Conservation (phyloP, 1,284 basidiomycete genomes). For the Tremellales sp. region DNA sequence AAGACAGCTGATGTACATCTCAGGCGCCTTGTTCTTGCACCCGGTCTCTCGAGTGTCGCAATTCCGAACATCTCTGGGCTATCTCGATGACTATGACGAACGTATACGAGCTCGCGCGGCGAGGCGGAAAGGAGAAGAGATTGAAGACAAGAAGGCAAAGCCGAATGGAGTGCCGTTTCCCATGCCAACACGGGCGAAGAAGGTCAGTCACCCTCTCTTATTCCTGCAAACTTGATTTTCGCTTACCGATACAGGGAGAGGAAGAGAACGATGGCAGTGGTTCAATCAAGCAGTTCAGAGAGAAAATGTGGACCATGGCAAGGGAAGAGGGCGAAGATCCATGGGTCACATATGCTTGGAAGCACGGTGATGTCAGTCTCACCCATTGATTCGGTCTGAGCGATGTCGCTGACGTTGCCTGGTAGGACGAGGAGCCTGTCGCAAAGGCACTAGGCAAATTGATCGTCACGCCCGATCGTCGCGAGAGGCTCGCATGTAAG, state of each 20-base stretch:
- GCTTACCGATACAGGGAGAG: conserved; percentile 19
- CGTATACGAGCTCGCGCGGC: conserved; percentile 4
- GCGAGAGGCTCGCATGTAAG: conserved; percentile 31
- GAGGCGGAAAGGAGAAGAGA: conserved; percentile 10
- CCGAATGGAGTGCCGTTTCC: neutral
- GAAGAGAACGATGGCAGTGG: conserved; percentile 45
- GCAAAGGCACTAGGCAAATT: conserved; percentile 26
- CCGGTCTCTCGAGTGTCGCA: conserved; percentile 38
- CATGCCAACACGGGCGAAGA: neutral
- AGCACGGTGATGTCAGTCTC: conserved; percentile 14
- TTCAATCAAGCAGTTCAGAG: conserved; percentile 45
- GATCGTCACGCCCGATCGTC: conserved; percentile 29
- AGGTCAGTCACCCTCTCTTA: neutral
- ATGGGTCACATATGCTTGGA: conserved; percentile 44
- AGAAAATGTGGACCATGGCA: conserved; percentile 42
- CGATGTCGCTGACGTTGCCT: neutral
- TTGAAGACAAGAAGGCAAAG: neutral
- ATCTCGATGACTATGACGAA: conserved; percentile 37
- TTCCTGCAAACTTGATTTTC: too few relatives aligned
- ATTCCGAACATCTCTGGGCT: conserved; percentile 42
- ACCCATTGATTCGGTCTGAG: neutral
- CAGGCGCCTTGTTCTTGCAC: conserved; percentile 46
- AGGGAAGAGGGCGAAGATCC: conserved; percentile 39
- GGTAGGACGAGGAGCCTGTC: conserved; percentile 26
- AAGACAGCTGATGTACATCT: neutral